Conservation (phyloP, 495 filamentous ascomycete species). For the Bacidia gigantensis region DNA sequence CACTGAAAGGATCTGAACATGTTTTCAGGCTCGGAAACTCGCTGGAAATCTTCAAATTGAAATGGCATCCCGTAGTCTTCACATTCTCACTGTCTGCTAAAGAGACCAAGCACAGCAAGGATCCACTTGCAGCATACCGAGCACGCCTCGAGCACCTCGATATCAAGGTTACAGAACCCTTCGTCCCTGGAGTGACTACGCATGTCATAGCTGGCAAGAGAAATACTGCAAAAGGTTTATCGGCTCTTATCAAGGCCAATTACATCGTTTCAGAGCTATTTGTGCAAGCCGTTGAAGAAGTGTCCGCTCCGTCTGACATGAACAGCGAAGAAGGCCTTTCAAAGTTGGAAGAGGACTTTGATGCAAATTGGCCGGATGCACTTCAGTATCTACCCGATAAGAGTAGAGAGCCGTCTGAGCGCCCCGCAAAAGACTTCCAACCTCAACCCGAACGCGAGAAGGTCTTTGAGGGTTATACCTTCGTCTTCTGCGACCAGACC, state of each 20-base stretch:
- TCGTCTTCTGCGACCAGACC: slow-evolving; percentile 67
- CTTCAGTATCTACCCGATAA: slow-evolving; percentile 55
- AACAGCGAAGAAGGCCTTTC: slow-evolving; percentile 42
- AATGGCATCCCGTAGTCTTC: slow-evolving; percentile 68
- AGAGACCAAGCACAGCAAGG: slow-evolving; percentile 50
- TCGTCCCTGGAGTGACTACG: slow-evolving; percentile 55
- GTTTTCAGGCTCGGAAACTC: slow-evolving; percentile 54
- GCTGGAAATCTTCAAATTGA: slow-evolving; percentile 43
- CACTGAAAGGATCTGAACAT: slow-evolving; percentile 43
- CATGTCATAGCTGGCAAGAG: slow-evolving; percentile 82
- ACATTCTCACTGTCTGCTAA: slow-evolving; percentile 73
- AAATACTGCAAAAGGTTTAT: slow-evolving; percentile 73
- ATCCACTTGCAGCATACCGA: slow-evolving; percentile 45
- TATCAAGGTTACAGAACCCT: slow-evolving; percentile 68
- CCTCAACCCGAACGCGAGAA: slow-evolving; percentile 51
- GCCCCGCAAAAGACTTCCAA: slow-evolving; percentile 48
- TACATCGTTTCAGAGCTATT: slow-evolving; percentile 69
- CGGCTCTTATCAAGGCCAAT: slow-evolving; percentile 75
- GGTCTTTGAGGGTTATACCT: slow-evolving; percentile 77
- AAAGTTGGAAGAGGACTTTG: slow-evolving; percentile 71
- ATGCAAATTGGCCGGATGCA: slow-evolving; percentile 65
- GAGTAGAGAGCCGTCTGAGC: slow-evolving; percentile 56
- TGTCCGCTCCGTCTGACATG: slow-evolving; percentile 39
- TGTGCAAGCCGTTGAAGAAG: slow-evolving; percentile 57
- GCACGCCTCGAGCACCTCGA: slow-evolving; percentile 64